These are phyloP conservation scores for Lactarius indigo DNA, from an alignment of 768 basidiomycete species.

Conservation along the genomic window DNA sequence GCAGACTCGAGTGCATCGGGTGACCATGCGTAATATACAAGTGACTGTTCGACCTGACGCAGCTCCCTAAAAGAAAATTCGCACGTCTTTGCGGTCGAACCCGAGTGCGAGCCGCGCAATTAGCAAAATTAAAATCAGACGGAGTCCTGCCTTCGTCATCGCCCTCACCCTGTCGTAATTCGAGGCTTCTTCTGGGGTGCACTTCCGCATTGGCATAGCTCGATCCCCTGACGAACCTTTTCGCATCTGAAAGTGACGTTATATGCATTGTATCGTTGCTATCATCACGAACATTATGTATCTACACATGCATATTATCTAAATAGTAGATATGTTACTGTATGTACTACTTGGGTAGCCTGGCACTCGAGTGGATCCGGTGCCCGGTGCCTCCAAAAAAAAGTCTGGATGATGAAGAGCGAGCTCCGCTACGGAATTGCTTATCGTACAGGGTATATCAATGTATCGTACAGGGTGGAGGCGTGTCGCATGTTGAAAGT, in stretches of 20 bases:
- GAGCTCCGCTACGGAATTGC: not conserved
- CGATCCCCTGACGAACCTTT: slow-evolving; percentile 37
- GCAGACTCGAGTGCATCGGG: too few relatives aligned
- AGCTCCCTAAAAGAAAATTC: slow-evolving; percentile 70
- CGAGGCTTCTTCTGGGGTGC: slow-evolving; percentile 50
- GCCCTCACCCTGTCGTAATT: slow-evolving; percentile 17
- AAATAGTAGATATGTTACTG: slow-evolving; percentile 26
- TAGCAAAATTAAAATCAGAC: too few relatives aligned
- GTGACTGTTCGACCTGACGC: slow-evolving; percentile 44
- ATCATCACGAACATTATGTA: slow-evolving; percentile 16
- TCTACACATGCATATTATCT: slow-evolving; percentile 21
- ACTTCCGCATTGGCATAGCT: slow-evolving; percentile 48
- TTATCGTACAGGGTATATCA: slow-evolving; percentile 16
- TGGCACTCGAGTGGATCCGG: not conserved
- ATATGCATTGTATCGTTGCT: slow-evolving; percentile 17
- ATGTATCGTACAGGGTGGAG: not conserved
- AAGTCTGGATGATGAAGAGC: slow-evolving; percentile 3
- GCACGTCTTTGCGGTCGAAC: slow-evolving; percentile 41
- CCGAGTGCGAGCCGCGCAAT: not conserved
- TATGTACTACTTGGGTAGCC: slow-evolving; percentile 7
- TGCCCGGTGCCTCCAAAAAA: slow-evolving; percentile 5
- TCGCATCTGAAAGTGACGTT: not conserved
- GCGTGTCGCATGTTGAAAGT: not conserved
- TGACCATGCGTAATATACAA: too few relatives aligned
- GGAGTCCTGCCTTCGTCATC: not conserved